Evolutionary conservation across 2,329 filamentous ascomycete genomes (phyloP).

Genomic region (Colletotrichum euphorbiae): DNA sequence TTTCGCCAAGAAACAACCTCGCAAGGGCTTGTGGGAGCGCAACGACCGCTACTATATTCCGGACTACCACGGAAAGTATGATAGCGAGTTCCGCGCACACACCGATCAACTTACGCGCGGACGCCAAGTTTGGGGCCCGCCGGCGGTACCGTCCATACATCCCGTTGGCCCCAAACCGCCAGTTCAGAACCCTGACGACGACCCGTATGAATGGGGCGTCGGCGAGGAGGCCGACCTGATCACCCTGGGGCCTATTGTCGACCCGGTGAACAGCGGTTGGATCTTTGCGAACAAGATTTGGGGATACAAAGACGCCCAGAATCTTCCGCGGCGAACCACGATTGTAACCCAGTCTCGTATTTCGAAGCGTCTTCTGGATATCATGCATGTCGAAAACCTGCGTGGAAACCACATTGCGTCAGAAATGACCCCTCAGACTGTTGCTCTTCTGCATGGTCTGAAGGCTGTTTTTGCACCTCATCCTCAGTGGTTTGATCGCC

Average conservation of each 20-base stretch:
- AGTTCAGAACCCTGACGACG: conserved; percentile 65
- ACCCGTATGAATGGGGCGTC: conserved; percentile 80
- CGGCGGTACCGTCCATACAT: conserved; percentile 67
- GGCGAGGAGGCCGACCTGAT: conserved; percentile 81
- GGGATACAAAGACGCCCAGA: conserved; percentile 68
- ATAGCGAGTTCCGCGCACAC: conserved; percentile 72
- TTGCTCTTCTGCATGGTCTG: conserved; percentile 80
- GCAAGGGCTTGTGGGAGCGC: conserved; percentile 79
- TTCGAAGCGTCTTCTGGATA: conserved; percentile 76
- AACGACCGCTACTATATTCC: conserved; percentile 81
- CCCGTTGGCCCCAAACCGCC: conserved; percentile 75
- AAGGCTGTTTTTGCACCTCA: conserved; percentile 84
- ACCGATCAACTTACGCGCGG: conserved; percentile 67
- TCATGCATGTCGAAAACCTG: conserved; percentile 83
- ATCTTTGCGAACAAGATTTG: conserved; percentile 76
- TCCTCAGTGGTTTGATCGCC: conserved; percentile 82
- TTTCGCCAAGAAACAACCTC: conserved; percentile 75
- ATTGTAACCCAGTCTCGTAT: conserved; percentile 82
- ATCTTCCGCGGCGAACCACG: conserved; percentile 78
- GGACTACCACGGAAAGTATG: conserved; percentile 73
- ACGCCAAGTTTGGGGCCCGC: conserved; percentile 74
- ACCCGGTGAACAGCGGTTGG: conserved; percentile 79
- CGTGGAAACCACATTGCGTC: conserved; percentile 81
- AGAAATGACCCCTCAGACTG: conserved; percentile 82
- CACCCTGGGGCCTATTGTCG: conserved; percentile 82